These are phyloP conservation scores for Gossypium aridum DNA, from an alignment of 441 rosid genomes.

Conservation along the genomic window DNA sequence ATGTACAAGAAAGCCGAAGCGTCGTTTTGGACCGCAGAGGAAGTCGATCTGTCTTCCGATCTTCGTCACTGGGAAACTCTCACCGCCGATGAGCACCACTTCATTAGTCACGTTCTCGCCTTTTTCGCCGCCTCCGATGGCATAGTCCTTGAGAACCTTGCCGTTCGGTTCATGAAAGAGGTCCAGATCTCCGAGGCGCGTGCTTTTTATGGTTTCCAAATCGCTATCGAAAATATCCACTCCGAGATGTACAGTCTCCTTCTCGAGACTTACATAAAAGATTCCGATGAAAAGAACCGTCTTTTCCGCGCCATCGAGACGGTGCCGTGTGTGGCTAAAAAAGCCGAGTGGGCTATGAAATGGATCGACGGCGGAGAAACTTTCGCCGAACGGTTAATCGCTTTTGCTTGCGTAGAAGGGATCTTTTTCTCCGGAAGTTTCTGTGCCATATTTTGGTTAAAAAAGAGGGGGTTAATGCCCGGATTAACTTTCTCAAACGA, in stretches of 20 bases:
- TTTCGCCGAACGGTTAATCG: slow-evolving; percentile 43
- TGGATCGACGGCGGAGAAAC: slow-evolving; percentile 60
- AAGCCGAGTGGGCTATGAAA: slow-evolving; percentile 54
- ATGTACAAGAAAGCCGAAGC: slow-evolving; percentile 70
- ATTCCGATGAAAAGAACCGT: slow-evolving; percentile 40
- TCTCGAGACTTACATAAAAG: slow-evolving; percentile 54
- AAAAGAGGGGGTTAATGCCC: slow-evolving; percentile 51
- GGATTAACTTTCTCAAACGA: slow-evolving; percentile 54
- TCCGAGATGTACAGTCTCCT: slow-evolving; percentile 71
- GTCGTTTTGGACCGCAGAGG: slow-evolving; percentile 75
- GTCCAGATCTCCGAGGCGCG: slow-evolving; percentile 69
- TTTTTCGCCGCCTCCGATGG: slow-evolving; percentile 74
- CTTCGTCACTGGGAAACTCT: slow-evolving; percentile 51
- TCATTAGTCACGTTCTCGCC: slow-evolving; percentile 59
- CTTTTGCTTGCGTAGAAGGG: slow-evolving; percentile 53
- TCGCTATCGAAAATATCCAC: slow-evolving; percentile 65
- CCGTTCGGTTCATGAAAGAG: slow-evolving; percentile 60
- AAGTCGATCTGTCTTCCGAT: slow-evolving; percentile 58
- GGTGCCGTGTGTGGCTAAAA: slow-evolving; percentile 53
- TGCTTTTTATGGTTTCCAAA: slow-evolving; percentile 72
- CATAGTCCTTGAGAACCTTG: slow-evolving; percentile 57
- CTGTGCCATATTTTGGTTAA: slow-evolving; percentile 47
- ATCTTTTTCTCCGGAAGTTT: slow-evolving; percentile 56
- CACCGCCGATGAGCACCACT: slow-evolving; percentile 49
- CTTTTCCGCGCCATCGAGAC: slow-evolving; percentile 54